Base-by-base conservation (phyloP, 306 rosid genomes). In the Lathyrus oleraceus region DNA sequence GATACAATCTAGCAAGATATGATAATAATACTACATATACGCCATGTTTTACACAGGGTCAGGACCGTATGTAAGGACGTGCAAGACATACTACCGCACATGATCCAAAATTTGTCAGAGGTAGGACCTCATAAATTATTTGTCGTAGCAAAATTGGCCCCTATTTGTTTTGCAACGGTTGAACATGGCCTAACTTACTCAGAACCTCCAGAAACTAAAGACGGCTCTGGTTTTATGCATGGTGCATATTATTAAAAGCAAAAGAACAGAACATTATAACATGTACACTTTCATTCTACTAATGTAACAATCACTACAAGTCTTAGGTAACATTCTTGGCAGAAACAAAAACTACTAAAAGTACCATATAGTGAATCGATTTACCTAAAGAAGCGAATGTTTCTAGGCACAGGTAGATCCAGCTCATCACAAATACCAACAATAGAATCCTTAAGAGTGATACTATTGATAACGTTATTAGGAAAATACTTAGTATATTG, bases 401-500 rank as follows among this genome's bases (percentile, higher is more conserved):
- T 88, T 63, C 75, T 88, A 0, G 99, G 99, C 2, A 85, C 23
- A 4, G 97, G 95, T 16, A 91, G 60, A 36, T 85, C 95, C 82
- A 85, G 72, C 11, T 87, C 86, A 8, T 94, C 89, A 44, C 78
- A 78, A 51, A 91, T 74, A 4, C 76, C 69, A 15, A 77, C 80
- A 76, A 94, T 80, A 38, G 97, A 94, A 16, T 90, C 96, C 74
- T 91, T 91, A 47, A 94, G 81, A 69, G 97, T 90, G 56, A 94
- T 45, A 73, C 99, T 94, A 45, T 94, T 94, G 63, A 94, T 94
- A 23, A 91, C 99, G 61, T 90, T 94, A 66, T 90, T 94, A 0
- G 99, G 98, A 48, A 94, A 94, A 66, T 87, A 94, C 84, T 94
- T 94, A 0, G 96, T 94, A 59, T 72, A 86, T 59, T 94, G 99